Evolutionary conservation across 192 early-diverging fungal genomes (phyloP).

Genomic region (Umbelopsis sp.): DNA sequence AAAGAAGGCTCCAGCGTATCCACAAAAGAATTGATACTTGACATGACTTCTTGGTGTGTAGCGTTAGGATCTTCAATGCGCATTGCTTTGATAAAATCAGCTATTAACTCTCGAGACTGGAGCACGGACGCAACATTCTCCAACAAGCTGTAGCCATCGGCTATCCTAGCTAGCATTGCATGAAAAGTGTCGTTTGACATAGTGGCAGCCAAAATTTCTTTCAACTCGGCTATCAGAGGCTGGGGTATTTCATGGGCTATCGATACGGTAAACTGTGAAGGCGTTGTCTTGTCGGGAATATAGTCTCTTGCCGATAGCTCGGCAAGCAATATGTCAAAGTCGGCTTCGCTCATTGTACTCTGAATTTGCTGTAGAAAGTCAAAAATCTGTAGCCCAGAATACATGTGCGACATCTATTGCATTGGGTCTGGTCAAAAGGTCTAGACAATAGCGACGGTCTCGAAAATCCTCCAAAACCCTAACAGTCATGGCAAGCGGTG

Average conservation of each 20-base stretch:
- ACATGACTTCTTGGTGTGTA: slow-evolving; percentile 13
- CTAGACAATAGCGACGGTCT: neutral
- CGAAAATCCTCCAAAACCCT: slow-evolving; percentile 12
- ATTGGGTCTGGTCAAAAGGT: slow-evolving; percentile 15
- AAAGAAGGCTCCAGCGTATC: neutral
- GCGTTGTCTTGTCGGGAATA: slow-evolving; percentile 17
- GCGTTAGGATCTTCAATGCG: slow-evolving; percentile 6
- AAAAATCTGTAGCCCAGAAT: slow-evolving; percentile 20
- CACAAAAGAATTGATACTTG: slow-evolving; percentile 1
- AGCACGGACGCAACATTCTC: slow-evolving; percentile 11
- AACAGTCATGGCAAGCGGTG: neutral
- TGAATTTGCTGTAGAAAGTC: slow-evolving; percentile 20
- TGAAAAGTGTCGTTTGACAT: neutral
- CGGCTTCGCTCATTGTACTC: slow-evolving; percentile 4
- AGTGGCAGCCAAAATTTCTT: slow-evolving; percentile 2
- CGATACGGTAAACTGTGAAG: slow-evolving; percentile 10
- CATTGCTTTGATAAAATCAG: slow-evolving; percentile 18
- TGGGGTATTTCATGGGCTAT: slow-evolving; percentile 23
- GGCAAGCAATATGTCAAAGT: slow-evolving; percentile 19
- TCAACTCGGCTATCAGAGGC: slow-evolving; percentile 11
- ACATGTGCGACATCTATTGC: slow-evolving; percentile 20
- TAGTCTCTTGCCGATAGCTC: slow-evolving; percentile 12
- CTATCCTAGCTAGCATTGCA: slow-evolving; percentile 17
- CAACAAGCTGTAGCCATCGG: slow-evolving; percentile 17
- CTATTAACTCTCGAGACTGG: neutral